phyloP scores from a whole-genome alignment of 495 filamentous ascomycete genomes.

The Neurospora sublineolata region DNA sequence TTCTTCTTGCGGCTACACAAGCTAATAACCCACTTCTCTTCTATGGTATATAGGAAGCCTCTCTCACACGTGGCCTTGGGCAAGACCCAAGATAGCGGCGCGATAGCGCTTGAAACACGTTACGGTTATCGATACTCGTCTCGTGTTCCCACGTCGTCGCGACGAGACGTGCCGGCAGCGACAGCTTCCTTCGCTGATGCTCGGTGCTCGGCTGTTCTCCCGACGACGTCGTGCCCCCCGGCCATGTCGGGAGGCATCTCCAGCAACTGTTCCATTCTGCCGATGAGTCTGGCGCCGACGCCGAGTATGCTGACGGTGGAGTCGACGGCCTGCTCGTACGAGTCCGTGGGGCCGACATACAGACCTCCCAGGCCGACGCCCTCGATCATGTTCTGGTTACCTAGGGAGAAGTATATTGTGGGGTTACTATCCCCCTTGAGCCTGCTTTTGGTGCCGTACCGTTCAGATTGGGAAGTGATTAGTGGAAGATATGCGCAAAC shows the following conservation, averaged over 20 bases:
- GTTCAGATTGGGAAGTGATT: too few species aligned
- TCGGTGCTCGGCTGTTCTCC: constrained; percentile 1
- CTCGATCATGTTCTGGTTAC: background rate
- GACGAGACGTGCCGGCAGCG: background rate
- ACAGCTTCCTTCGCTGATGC: background rate
- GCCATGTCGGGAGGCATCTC: constrained; percentile 1
- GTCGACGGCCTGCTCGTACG: constrained; percentile 1
- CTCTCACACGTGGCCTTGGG: constrained; percentile 1
- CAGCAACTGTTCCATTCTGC: constrained; percentile 1
- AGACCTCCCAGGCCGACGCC: background rate
- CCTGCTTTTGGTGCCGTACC: too few species aligned
- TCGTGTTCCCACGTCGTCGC: background rate
- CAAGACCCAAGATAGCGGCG: constrained; percentile 1
- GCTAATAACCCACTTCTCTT: too few species aligned
- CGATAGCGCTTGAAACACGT: constrained; percentile 2
- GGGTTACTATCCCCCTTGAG: too few species aligned
- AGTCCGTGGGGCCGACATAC: constrained; percentile 1
- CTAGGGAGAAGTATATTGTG: background rate
- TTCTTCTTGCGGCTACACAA: too few species aligned
- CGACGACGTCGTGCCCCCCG: constrained; percentile 1
- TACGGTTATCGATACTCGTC: constrained; percentile 1
- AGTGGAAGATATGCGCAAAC: too few species aligned
- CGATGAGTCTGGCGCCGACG: constrained; percentile 1
- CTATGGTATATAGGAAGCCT: background rate
- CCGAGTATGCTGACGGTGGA: constrained; percentile 1